Percentiles rank a stretch among this genome's conserved stretches.
Conservation (phyloP, 495 filamentous ascomycete species). For the Trichocladium antarcticum region DNA sequence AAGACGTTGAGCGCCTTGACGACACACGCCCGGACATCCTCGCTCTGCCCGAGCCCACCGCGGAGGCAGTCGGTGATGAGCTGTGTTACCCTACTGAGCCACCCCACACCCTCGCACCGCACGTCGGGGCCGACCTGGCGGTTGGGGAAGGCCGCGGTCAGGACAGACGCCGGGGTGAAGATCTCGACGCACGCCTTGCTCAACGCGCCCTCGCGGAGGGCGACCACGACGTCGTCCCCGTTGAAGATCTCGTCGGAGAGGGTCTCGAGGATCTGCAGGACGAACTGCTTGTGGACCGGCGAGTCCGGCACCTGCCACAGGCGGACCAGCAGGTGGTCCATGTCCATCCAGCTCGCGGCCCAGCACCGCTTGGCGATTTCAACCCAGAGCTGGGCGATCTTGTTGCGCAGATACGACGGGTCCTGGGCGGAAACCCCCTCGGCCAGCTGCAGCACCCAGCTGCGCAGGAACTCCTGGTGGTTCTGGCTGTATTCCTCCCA, state of each 20-base stretch:
- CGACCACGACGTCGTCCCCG: conserved; percentile 75
- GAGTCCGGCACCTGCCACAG: conserved; percentile 60
- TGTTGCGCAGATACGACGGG: conserved; percentile 77
- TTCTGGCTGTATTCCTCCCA: conserved; percentile 59
- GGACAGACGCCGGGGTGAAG: conserved; percentile 68
- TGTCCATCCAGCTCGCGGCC: conserved; percentile 83
- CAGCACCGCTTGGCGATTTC: conserved; percentile 89
- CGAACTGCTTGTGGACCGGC: conserved; percentile 64
- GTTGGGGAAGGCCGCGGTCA: conserved; percentile 60
- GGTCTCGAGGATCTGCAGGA: conserved; percentile 77
- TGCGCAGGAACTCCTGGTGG: conserved; percentile 52
- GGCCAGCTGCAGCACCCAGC: conserved; percentile 70
- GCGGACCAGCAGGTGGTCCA: conserved; percentile 73
- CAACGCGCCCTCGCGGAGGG: conserved; percentile 66
- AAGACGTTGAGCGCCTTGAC: conserved; percentile 65
- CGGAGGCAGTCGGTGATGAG: conserved; percentile 64
- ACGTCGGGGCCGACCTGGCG: conserved; percentile 48
- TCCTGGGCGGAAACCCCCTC: conserved; percentile 59
- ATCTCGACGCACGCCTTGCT: conserved; percentile 87
- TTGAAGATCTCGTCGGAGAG: conserved; percentile 91
- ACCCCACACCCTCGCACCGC: conserved; percentile 70
- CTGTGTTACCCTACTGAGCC: conserved; percentile 66
- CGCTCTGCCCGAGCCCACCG: conserved; percentile 48
- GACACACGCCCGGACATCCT: conserved; percentile 53
- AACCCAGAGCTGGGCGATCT: conserved; percentile 90